phyloP scores from a whole-genome alignment of 2,329 filamentous ascomycete genomes.

The Fusarium temperatum region DNA sequence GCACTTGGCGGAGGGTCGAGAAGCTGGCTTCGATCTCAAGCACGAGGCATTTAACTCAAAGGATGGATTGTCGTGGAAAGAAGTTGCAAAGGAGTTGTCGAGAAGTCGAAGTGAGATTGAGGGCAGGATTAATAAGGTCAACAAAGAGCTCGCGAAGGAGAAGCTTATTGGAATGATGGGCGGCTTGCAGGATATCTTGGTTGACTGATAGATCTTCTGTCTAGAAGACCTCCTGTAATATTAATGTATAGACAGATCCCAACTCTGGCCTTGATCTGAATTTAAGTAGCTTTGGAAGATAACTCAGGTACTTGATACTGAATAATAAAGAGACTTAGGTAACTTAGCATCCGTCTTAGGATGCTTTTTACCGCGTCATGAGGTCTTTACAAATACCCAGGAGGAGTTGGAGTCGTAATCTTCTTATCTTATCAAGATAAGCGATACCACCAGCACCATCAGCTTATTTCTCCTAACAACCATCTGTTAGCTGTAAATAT shows the following conservation, averaged over 20 bases:
- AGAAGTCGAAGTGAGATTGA: background rate
- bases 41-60: background rate
- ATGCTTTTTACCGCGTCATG: background rate
- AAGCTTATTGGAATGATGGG: background rate
- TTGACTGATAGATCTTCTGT: background rate
- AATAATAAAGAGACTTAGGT: too few relatives aligned
- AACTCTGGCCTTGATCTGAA: background rate
- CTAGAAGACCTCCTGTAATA: rapidly evolving
- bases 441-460: background rate
- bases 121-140: background rate
- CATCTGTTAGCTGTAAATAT: rapidly evolving
- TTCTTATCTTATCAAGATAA: background rate
- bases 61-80: background rate
- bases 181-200: background rate
- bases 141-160: background rate
- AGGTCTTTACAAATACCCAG: too few relatives aligned
- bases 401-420: background rate
- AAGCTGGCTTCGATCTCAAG: background rate
- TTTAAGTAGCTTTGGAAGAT: background rate
- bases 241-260: background rate
- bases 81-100: background rate
- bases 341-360: background rate
- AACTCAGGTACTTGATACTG: too few relatives aligned
- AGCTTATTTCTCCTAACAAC: rapidly evolving
- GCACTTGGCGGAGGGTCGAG: background rate